Percentiles rank a stretch among this genome's conserved stretches.
Evolutionary conservation across 257 asterid species (phyloP).

Genomic region (Solanum chmielewskii): DNA sequence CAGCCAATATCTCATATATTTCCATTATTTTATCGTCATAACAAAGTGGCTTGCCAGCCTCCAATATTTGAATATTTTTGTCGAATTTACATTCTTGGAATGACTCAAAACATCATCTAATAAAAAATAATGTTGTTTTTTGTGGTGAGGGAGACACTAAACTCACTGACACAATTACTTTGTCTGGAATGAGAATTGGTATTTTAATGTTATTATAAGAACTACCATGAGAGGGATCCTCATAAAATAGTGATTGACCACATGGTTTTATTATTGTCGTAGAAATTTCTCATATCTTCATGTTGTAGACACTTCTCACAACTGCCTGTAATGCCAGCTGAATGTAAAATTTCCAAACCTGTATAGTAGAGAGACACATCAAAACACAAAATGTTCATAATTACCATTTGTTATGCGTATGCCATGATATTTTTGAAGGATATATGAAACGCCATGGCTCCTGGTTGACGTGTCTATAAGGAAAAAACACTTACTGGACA

Average conservation of each 20-base stretch:
- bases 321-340: not conserved
- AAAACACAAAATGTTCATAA: not conserved
- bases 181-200: too few relatives aligned
- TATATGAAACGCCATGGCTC: not conserved
- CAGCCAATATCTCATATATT: too few relatives aligned
- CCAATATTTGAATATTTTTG: too few relatives aligned
- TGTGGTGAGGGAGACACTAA: not conserved
- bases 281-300: not conserved
- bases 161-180: too few relatives aligned
- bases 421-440: not conserved
- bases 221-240: not conserved
- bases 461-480: too few relatives aligned
- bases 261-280: not conserved
- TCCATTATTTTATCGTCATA: too few relatives aligned
- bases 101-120: not conserved
- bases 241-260: not conserved
- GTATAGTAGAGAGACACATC: not conserved
- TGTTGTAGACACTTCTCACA: not conserved
- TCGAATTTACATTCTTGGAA: not conserved
- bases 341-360: not conserved
- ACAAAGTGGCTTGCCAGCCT: too few relatives aligned
- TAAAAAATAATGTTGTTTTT: too few relatives aligned
- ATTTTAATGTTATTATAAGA: not conserved
- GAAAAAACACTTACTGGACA: too few relatives aligned
- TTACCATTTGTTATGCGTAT: not conserved